Percentiles rank a stretch among this genome's conserved stretches.
Conservation (phyloP, 495 filamentous ascomycete genomes). For the Immersiella caudata region DNA sequence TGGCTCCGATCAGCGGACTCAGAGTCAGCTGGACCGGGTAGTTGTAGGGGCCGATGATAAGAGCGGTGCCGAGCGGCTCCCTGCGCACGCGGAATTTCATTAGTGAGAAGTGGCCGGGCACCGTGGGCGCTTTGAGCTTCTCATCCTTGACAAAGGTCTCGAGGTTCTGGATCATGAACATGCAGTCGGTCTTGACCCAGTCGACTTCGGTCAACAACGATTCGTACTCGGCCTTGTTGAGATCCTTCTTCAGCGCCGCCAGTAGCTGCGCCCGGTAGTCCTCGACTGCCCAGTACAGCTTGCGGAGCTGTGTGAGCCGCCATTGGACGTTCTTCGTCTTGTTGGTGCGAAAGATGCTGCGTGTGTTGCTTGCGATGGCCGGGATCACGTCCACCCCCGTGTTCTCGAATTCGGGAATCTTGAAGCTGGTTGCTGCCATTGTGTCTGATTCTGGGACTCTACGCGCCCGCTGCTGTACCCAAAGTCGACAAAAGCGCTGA, state of each 20-base stretch:
- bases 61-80: slow-evolving; percentile 80
- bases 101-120: slow-evolving; percentile 64
- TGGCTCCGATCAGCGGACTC: slow-evolving; percentile 82
- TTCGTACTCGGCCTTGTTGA: slow-evolving; percentile 74
- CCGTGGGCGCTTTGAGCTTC: slow-evolving; percentile 59
- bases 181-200: slow-evolving; percentile 76
- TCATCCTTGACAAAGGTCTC: slow-evolving; percentile 84
- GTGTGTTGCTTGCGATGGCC: slow-evolving; percentile 56
- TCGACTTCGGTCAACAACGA: slow-evolving; percentile 67
- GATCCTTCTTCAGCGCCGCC: slow-evolving; percentile 72
- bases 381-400: slow-evolving; percentile 71
- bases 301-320: slow-evolving; percentile 80
- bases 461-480: background rate
- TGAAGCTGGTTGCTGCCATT: slow-evolving; percentile 43
- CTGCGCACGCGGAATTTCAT: slow-evolving; percentile 79
- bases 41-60: slow-evolving; percentile 94
- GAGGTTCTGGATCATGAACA: slow-evolving; percentile 74
- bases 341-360: slow-evolving; percentile 70
- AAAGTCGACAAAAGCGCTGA: background rate
- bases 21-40: slow-evolving; percentile 82
- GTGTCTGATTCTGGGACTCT: slow-evolving; percentile 7
- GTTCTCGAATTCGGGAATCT: slow-evolving; percentile 61
- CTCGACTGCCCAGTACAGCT: slow-evolving; percentile 87
- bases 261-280: slow-evolving; percentile 72
- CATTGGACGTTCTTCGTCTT: slow-evolving; percentile 82